Evolutionary conservation across 495 filamentous ascomycete species (phyloP), one percentile per base, ranked within the genome.

Genomic region (Cudoniella acicularis): DNA sequence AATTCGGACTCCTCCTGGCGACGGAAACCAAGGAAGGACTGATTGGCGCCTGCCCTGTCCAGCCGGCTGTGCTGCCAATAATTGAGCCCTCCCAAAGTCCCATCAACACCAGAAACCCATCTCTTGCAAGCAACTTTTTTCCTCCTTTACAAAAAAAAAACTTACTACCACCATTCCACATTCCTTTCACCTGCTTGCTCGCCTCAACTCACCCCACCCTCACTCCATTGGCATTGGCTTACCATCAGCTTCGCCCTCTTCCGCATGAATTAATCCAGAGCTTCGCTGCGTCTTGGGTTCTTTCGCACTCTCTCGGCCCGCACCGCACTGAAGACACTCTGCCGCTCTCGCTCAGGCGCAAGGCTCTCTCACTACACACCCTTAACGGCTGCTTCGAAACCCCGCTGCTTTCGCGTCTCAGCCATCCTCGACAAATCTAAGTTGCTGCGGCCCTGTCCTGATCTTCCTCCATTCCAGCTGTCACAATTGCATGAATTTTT

Each of bases 361-460:
- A 36, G 30, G 30, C 30, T 36, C 55, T 41, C 55, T 36, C 22
- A 17, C 36, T 13, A 21, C 17, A 20, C 49, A 22, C 18, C 42
- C 54, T 40, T 2, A 17, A 8, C 54, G 24, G n/a, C 46, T 18
- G 10, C 17, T 24, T 25, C 52, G 17, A 43, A 45, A 55, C 58
- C 58, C 58, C 58, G 52, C 58, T 56, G 54, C 54, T 56, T 56
- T 56, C 58, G 58, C 51, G 52, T 55, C 52, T 55, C 54, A 60
- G 54, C 52, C 60, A 49, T 45, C 41, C 56, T 55, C 30, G 25
- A n/a, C 49, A 48, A 45, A 11, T 54, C 57, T n/a, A n/a, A n/a
- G 22, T 25, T 60, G 45, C 58, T 45, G 51, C 18, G 52, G n/a
- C n/a, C 30, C 30, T 36, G 30, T 36, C 13, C 30, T 36, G 30